Percentiles rank a stretch among this genome's conserved stretches.
Evolutionary conservation across 2,329 filamentous ascomycete species (phyloP).

Genomic region (Scedosporium aurantiacum): DNA sequence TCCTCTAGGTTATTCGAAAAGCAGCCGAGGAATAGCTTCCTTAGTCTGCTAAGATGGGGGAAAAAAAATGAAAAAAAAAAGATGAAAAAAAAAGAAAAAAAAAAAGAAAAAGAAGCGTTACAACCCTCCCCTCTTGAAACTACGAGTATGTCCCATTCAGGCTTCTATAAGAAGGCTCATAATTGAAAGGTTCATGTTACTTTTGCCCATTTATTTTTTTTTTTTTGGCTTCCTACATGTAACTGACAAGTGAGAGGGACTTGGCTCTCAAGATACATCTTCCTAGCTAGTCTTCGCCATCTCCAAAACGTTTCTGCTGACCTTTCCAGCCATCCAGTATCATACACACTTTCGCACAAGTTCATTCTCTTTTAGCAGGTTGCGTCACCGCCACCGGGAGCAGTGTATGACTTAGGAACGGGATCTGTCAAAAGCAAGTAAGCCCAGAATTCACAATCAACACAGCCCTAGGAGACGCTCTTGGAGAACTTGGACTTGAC

Average conservation of each 20-base stretch:
- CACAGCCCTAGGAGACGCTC: background rate
- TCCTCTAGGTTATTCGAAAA: too few species aligned
- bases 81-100: background rate
- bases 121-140: background rate
- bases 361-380: constrained; percentile 1
- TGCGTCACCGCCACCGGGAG: constrained; percentile 9
- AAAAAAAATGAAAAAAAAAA: background rate
- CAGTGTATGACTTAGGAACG: constrained; percentile 2
- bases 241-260: too few species aligned
- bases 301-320: too few species aligned
- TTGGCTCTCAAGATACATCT: too few species aligned
- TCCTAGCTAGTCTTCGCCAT: background rate
- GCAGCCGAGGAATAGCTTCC: too few species aligned
- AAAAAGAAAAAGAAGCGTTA: background rate
- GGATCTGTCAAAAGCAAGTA: background rate
- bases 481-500: constrained; percentile 21
- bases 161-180: too few species aligned
- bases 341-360: background rate
- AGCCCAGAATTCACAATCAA: background rate
- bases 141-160: too few species aligned
- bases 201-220: too few species aligned
- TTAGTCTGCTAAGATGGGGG: too few species aligned
- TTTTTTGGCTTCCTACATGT: too few species aligned
- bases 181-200: too few species aligned
- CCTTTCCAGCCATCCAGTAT: background rate